Evolutionary conservation across 768 basidiomycete genomes (phyloP), one percentile per base, ranked within the genome.

Genomic region (Leccinum barrowsii): DNA sequence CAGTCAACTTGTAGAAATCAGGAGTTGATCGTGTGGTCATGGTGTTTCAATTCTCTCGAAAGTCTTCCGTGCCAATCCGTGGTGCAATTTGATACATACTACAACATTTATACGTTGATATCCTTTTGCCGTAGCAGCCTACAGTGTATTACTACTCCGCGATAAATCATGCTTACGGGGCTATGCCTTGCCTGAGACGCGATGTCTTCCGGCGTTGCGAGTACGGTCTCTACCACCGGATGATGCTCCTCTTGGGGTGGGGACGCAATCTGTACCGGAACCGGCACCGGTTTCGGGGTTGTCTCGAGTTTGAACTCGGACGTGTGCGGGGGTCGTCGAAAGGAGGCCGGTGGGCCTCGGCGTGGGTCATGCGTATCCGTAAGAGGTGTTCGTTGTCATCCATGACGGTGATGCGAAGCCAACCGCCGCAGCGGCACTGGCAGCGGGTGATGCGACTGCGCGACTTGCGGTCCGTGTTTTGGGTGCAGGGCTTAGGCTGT

Each of bases 391-490:
- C 71, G 47, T 74, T 73, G 54, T 73, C 73, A 21, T 73, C 73
- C 73, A 73, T 71, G 57, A 74, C 73, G 28, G 71, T 73, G 59
- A 73, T 74, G 21, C 73, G 71, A 22, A 73, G 64, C 71, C 71
- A 73, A 17, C 71, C 71, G 2, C 73, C 71, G 32, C 71, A 73
- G 37, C 22, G 22, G 22, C 22, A 22, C 22, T 74, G 73, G 24
- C 71, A 73, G 35, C 71, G 71, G 1, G 68, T 71, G 58, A 73
- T 73, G 48, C 73, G 70, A 56, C 67, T 69, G 17, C 71, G 69
- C 51, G 73, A 74, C 60, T 74, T 74, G 50, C 71, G 71, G 44
- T 72, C 71, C 24, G 68, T 48, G 46, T 71, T 69, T 49, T 68
- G 73, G 4, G 69, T 74, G 19, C 71, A 67, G 15, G 72, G 71